A percentile compares a stretch with the other conserved stretches of the same genome.
Conservation (phyloP, 805 yeast species). For the Tetrapisispora taiwanensis region DNA sequence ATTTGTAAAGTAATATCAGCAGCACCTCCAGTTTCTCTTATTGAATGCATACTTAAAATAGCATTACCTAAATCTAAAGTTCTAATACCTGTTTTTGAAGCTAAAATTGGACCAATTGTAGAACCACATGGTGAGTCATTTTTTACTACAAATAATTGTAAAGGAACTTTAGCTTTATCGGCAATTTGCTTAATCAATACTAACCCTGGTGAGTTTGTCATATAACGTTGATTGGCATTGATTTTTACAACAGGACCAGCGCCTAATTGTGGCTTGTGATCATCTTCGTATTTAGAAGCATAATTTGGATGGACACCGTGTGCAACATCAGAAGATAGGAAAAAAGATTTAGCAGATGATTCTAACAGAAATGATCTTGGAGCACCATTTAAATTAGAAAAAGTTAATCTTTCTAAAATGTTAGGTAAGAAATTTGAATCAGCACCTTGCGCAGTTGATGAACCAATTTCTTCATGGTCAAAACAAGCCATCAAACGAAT, state of each 20-base stretch:
- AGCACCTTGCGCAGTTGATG: conserved; percentile 92
- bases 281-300: conserved; percentile 58
- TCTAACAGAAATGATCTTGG: conserved; percentile 37
- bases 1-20: conserved; percentile 58
- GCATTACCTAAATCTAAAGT: conserved; percentile 89
- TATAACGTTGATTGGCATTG: conserved; percentile 92
- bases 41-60: conserved; percentile 86
- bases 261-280: conserved; percentile 74
- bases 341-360: conserved; percentile 66
- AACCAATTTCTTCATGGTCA: conserved; percentile 95
- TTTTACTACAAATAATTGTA: conserved; percentile 86
- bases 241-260: conserved; percentile 87
- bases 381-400: conserved; percentile 22
- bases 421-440: conserved; percentile 84
- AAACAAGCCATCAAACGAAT: conserved; percentile 72
- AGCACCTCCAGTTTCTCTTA: conserved; percentile 84
- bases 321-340: conserved; percentile 90
- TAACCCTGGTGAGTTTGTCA: conserved; percentile 86
- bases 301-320: conserved; percentile 97
- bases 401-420: conserved; percentile 57
- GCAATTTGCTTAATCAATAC: conserved; percentile 69
- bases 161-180: conserved; percentile 55
- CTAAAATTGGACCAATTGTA: conserved; percentile 89
- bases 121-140: conserved; percentile 94
- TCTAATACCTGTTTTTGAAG: conserved; percentile 77